Evolutionary conservation across 2,329 filamentous ascomycete species (phyloP).

Genomic region (Arthrinium puccinioides): DNA sequence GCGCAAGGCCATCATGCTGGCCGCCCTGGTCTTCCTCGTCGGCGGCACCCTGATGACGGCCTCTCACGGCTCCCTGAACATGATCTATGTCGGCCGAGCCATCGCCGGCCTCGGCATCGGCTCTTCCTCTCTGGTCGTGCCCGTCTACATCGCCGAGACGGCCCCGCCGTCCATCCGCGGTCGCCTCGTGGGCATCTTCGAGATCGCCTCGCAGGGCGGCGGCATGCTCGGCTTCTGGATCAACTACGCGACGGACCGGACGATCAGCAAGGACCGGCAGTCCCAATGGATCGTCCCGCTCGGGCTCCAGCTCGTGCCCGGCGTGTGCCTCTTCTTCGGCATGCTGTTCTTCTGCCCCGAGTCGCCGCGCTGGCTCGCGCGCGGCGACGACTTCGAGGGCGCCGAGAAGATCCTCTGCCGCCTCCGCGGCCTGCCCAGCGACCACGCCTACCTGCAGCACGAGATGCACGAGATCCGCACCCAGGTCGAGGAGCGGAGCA

Average conservation of each 20-base stretch:
- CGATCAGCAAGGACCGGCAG: conserved; percentile 8
- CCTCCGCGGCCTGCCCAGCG: conserved; percentile 41
- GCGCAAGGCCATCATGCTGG: conserved; percentile 42
- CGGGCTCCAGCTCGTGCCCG: conserved; percentile 33
- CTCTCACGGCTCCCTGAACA: conserved; percentile 32
- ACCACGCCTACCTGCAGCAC: conserved; percentile 44
- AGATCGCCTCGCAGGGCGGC: conserved; percentile 43
- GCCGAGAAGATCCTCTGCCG: conserved; percentile 30
- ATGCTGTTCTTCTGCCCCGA: conserved; percentile 25
- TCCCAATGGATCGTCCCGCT: conserved; percentile 36
- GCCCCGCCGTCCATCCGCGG: conserved; percentile 45
- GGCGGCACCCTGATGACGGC: conserved; percentile 46
- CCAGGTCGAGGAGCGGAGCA: conserved; percentile 31
- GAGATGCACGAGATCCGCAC: conserved; percentile 55
- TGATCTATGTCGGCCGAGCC: conserved; percentile 49
- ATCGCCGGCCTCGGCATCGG: conserved; percentile 44
- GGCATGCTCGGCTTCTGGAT: conserved; percentile 40
- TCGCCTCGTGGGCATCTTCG: conserved; percentile 41
- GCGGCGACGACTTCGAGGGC: conserved; percentile 29
- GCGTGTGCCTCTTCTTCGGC: conserved; percentile 23
- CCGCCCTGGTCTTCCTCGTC: conserved; percentile 38
- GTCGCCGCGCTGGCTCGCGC: conserved; percentile 28
- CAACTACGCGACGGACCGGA: conserved; percentile 12
- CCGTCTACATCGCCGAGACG: conserved; percentile 51
- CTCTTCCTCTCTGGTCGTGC: conserved; percentile 42